Base-by-base conservation (phyloP, 202 grass and related monocot species). In the Carex arenaria region DNA sequence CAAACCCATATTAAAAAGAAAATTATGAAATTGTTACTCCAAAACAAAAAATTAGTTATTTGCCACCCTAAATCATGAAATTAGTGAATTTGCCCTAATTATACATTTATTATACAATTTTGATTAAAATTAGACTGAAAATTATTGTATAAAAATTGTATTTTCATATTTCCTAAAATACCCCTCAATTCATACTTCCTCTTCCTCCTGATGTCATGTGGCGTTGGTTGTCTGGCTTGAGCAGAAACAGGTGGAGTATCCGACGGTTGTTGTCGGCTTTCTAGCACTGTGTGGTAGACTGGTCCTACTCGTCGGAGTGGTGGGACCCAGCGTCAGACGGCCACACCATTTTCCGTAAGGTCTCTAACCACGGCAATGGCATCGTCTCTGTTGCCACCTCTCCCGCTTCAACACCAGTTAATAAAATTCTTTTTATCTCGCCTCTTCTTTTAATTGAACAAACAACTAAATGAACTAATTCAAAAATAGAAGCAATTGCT, bases 311-410 rank as follows among this genome's bases (percentile, higher is more conserved):
- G 76, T 70, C 61, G 12, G 92, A 97, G 77, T 94, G 92, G 92
- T 97, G 95, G 95, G 90, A 93, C 28, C 87, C 88, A 4, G 51
- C 84, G 28, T 85, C 84, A 7, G 87, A 74, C 10, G 87, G 79
- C 54, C 84, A 93, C 40, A 93, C 87, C 40, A 86, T 91, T 81
- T 98, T 94, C 87, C 64, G 65, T 38, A 83, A 80, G 73, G 45
- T 84, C 81, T 98, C 92, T 26, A 84, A 79, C 5, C 85, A 85
- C 66, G 95, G 92, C 74, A 98, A 98, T 64, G 95, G 92, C 64
- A 78, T 93, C 82, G 90, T 94, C 61, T 98, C 92, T 17, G 92
- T 98, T 22, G 72, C 83, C 47, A 66, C 92, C 49, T 94, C 94
- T 84, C 92, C 92, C 61, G 83, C 92, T 8, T 94, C 94, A 40